phyloP scores from a whole-genome alignment of 2,329 filamentous ascomycete genomes.

The Aspergillus niger region DNA sequence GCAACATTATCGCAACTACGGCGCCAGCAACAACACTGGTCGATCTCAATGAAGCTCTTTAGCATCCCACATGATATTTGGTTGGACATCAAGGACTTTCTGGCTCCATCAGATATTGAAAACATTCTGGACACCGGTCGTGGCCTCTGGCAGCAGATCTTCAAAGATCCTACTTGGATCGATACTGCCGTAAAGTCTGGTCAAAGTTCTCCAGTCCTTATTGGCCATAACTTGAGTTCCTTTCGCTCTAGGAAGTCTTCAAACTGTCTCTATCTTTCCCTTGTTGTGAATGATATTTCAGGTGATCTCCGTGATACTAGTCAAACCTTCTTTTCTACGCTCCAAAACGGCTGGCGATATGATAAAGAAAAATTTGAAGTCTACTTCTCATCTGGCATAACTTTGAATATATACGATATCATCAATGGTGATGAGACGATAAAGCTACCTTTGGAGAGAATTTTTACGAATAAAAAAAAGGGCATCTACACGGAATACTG shows the following conservation, averaged over 20 bases:
- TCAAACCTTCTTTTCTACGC: constrained; percentile 1
- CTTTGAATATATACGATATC: no score
- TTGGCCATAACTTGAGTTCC: constrained; percentile 1
- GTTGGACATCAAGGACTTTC: no score
- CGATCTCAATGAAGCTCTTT: no score
- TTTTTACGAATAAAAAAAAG: no score
- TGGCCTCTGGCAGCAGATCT: neutral
- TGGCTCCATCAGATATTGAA: no score
- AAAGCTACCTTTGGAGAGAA: no score
- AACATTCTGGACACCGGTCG: neutral
- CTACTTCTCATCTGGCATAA: no score
- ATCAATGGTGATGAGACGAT: no score
- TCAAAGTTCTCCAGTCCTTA: neutral
- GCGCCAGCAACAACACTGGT: no score
- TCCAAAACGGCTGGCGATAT: neutral
- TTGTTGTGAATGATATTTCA: neutral
- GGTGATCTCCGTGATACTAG: neutral
- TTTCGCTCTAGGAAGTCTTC: neutral
- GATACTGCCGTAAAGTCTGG: neutral
- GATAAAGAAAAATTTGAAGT: neutral
- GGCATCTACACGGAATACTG: no score
- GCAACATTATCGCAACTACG: no score
- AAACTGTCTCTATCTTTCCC: neutral
- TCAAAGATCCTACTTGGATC: constrained; percentile 1
- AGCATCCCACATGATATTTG: no score